Base-by-base conservation (phyloP, 2,329 filamentous ascomycete genomes). In the Diaporthe amygdali region DNA sequence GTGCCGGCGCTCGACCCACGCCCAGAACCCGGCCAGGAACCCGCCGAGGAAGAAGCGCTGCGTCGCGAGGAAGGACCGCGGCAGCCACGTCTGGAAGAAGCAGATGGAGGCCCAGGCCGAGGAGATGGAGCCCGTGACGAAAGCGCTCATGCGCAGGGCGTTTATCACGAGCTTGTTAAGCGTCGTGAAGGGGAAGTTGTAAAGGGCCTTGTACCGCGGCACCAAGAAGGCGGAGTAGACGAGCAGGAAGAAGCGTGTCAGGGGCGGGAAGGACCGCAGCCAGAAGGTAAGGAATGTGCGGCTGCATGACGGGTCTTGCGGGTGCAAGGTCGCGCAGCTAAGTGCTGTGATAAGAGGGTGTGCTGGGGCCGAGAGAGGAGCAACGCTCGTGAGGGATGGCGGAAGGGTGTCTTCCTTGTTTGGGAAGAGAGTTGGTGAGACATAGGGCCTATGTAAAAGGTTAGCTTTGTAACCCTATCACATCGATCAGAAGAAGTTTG, bases 21-120 rank as follows among this genome's bases (percentile, higher is more conserved):
- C 94, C 91, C 95, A 98, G 32, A 96, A 81, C 0, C 96, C 96
- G 1, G 93, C 94, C 1, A 97, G 78, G 79, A 96, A 93, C 9
- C 96, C 96, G 66, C 94, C 94, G 0, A 98, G 85, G 86, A 97
- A 97, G 87, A 96, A 97, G 27, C 96, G 90, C 79, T 96, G 93
- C 0, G 92, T 95, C 0, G 95, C 89, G 0, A 98, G 86, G 10
- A 95, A 85, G 7, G 87, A 88, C 3, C 92, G 88, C 0, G 96
- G 95, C 2, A 98, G 87, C 77, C 92, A 88, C 55, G 88, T 85
- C 81, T 97, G 94, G 85, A 98, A 95, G 77, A 98, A 88, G 84
- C 96, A 99, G 76, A 98, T 91, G 70, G 91, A 92, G 1, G 91
- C 95, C 96, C 96, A 99, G 39, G 91, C 90, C 0, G 94, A 94